phyloP scores from a whole-genome alignment of 2,329 filamentous ascomycete species.

The Neofusicoccum cordaticola region DNA sequence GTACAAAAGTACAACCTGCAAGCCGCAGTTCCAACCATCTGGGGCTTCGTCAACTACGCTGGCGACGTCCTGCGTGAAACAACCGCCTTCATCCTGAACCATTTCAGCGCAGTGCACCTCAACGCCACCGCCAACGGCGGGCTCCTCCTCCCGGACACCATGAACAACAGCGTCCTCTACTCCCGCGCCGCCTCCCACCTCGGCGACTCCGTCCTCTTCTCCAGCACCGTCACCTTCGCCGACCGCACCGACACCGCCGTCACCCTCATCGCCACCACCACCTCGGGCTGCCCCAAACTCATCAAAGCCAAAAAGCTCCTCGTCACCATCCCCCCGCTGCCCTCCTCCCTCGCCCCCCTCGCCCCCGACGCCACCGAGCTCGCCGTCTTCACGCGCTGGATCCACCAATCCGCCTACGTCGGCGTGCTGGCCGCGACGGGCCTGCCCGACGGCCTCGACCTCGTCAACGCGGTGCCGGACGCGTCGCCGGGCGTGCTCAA shows the following conservation, averaged over 20 bases:
- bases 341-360: slow-evolving; percentile 44
- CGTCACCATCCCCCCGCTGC: slow-evolving; percentile 41
- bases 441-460: slow-evolving; percentile 29
- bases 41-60: slow-evolving; percentile 43
- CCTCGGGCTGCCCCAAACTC: slow-evolving; percentile 20
- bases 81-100: slow-evolving; percentile 45
- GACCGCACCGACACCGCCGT: not conserved
- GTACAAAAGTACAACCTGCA: slow-evolving; percentile 48
- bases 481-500: slow-evolving; percentile 30
- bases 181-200: slow-evolving; percentile 19
- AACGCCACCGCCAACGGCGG: slow-evolving; percentile 18
- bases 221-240: slow-evolving; percentile 12
- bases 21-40: slow-evolving; percentile 42
- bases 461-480: slow-evolving; percentile 29
- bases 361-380: slow-evolving; percentile 45
- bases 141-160: not conserved
- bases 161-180: slow-evolving; percentile 27
- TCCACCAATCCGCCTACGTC: slow-evolving; percentile 40
- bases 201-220: slow-evolving; percentile 18
- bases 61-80: slow-evolving; percentile 44
- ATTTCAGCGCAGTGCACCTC: slow-evolving; percentile 15
- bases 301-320: slow-evolving; percentile 43
- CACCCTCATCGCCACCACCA: slow-evolving; percentile 22
- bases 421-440: slow-evolving; percentile 40
- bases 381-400: slow-evolving; percentile 38